Evolutionary conservation across 345 rosid species (phyloP).

Genomic region (Hypericum androsaemum): DNA sequence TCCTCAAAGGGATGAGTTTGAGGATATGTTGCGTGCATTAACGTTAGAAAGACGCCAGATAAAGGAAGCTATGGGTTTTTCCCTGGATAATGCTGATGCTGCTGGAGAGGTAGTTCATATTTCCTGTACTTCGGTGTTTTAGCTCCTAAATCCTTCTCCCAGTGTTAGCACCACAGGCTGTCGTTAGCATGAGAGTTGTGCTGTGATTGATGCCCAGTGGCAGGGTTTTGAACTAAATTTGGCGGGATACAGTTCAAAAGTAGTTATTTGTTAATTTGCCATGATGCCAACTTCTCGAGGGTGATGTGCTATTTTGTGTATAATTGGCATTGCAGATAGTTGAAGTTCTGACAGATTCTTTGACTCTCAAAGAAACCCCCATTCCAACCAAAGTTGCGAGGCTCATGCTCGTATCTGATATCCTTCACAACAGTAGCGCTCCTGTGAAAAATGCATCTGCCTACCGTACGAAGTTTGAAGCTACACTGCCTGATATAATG

Average conservation of each 20-base stretch:
- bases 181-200: no score
- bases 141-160: no score
- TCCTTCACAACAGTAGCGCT: constrained; percentile 96
- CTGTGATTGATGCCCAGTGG: no score
- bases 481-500: constrained; percentile 83
- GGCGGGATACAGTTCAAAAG: no score
- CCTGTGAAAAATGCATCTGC: constrained; percentile 99
- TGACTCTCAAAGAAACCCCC: constrained; percentile 89
- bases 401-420: constrained; percentile 74
- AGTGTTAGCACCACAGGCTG: no score
- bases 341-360: constrained; percentile 93
- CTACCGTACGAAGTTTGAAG: constrained; percentile 95
- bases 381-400: constrained; percentile 98
- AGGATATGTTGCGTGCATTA: constrained; percentile 91
- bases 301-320: constrained; percentile 1
- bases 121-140: no score
- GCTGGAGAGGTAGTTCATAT: constrained; percentile 76
- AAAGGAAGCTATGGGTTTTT: constrained; percentile 95
- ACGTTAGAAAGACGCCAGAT: constrained; percentile 91
- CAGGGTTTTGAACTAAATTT: no score
- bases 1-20: constrained; percentile 94
- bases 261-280: no score
- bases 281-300: neutral
- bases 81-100: constrained; percentile 97
- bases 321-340: constrained; percentile 50